These are phyloP conservation scores for Myochromella boudieri DNA, from an alignment of 768 basidiomycete genomes.

Conservation along the genomic window DNA sequence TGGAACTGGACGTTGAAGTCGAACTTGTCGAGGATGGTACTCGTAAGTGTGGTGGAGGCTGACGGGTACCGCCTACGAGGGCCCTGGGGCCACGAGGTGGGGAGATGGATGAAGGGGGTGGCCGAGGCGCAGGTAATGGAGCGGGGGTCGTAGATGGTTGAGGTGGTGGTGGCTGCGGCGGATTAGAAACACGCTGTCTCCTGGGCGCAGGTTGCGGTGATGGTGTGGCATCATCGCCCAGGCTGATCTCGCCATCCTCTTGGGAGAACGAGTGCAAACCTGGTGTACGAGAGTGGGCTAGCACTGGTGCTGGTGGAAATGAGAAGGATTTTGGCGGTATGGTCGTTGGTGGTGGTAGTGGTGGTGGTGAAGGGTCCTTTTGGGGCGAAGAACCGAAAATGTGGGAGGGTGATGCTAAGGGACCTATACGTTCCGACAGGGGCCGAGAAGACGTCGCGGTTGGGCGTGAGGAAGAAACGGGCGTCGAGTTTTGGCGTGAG, in stretches of 20 bases:
- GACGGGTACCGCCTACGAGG: conserved; percentile 27
- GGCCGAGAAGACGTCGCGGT: background rate
- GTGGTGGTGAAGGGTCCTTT: too few species aligned
- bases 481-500: too few species aligned
- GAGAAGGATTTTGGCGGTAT: background rate
- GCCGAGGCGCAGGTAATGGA: background rate
- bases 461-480: too few species aligned
- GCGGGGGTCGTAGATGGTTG: background rate
- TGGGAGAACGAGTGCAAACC: too few species aligned
- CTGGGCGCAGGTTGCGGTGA: conserved; percentile 7
- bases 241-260: conserved; percentile 55
- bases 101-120: conserved; percentile 28
- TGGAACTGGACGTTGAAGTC: background rate
- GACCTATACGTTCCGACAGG: conserved; percentile 5
- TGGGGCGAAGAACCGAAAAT: too few species aligned
- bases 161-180: conserved; percentile 1
- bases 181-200: too few species aligned
- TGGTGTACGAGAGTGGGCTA: too few species aligned
- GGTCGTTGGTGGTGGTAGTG: too few species aligned
- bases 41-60: conserved; percentile 7
- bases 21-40: background rate
- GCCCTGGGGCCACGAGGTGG: conserved; percentile 51
- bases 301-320: conserved; percentile 21
- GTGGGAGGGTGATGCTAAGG: conserved; percentile 1
- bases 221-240: conserved; percentile 16